Evolutionary conservation across 2,329 filamentous ascomycete genomes (phyloP).

Genomic region (Paecilomyces sp.): DNA sequence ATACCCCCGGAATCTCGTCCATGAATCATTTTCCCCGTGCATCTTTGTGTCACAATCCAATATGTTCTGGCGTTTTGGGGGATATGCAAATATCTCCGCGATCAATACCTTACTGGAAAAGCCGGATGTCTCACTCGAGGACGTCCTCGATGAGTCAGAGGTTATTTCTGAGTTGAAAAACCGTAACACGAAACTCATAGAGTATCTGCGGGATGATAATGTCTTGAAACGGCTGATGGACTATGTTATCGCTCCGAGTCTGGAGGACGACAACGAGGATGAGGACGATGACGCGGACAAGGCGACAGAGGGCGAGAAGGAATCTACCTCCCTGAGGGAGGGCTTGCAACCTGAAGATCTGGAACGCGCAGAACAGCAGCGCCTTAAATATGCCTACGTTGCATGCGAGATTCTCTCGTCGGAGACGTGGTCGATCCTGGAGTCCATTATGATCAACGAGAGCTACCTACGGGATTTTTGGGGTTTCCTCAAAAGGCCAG

Average conservation of each 20-base stretch:
- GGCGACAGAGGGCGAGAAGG: constrained; percentile 37
- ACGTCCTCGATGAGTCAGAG: constrained; percentile 91
- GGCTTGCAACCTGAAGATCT: constrained; percentile 33
- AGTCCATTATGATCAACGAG: constrained; percentile 81
- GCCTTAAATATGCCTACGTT: constrained; percentile 88
- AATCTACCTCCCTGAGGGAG: constrained; percentile 24
- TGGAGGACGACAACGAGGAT: constrained; percentile 45
- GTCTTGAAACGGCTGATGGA: constrained; percentile 79
- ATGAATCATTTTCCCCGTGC: constrained; percentile 28
- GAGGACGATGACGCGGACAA: constrained; percentile 48
- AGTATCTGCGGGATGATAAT: constrained; percentile 83
- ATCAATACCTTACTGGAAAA: constrained; percentile 97
- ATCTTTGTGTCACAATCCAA: constrained; percentile 41
- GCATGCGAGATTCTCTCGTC: constrained; percentile 90
- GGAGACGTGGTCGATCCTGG: constrained; percentile 94
- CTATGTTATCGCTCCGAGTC: constrained; percentile 75
- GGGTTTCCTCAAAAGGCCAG: constrained; percentile 76
- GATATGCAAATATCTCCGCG: constrained; percentile 93
- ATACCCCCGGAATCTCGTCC: constrained; percentile 11
- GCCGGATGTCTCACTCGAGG: constrained; percentile 86
- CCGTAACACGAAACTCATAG: constrained; percentile 94
- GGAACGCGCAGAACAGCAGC: constrained; percentile 81
- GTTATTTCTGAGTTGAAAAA: constrained; percentile 96
- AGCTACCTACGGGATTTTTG: constrained; percentile 77
- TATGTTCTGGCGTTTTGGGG: constrained; percentile 99